These are phyloP conservation scores for Datura wrightii DNA, from an alignment of 257 asterid genomes.

Conservation along the genomic window DNA sequence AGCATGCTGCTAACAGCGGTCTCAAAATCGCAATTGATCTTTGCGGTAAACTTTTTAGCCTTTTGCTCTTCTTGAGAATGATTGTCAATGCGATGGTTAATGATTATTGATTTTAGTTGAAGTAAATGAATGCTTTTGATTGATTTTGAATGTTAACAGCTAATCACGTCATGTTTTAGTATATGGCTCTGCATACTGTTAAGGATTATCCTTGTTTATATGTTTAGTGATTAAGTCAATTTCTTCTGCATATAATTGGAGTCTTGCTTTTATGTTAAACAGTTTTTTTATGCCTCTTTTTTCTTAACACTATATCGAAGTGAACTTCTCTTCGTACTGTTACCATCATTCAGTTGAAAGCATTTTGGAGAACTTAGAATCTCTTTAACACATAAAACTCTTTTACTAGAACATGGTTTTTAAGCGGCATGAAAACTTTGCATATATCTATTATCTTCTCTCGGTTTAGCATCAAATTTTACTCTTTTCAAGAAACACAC, in stretches of 20 bases:
- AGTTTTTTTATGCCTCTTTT: constrained; percentile 16
- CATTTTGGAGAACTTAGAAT: background rate
- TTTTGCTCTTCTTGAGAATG: background rate
- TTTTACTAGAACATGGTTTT: background rate
- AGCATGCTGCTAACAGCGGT: constrained; percentile 71
- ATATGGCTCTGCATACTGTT: background rate
- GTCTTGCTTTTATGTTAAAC: background rate
- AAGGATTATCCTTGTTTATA: background rate
- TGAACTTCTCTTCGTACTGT: background rate
- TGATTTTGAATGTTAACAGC: background rate
- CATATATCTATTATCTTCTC: background rate
- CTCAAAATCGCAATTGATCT: constrained; percentile 70
- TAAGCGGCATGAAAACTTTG: background rate
- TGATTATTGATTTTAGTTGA: background rate
- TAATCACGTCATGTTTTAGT: background rate
- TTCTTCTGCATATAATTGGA: constrained; percentile 18
- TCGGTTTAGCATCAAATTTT: background rate
- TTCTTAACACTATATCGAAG: constrained; percentile 6
- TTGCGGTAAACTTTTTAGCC: constrained; percentile 57
- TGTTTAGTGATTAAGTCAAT: background rate
- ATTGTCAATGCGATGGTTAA: background rate
- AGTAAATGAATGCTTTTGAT: background rate
- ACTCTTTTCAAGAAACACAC: background rate
- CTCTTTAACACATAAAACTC: background rate
- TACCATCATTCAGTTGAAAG: background rate